Evolutionary conservation across 1,284 basidiomycete species (phyloP), one percentile per base, ranked within the genome.

Genomic region (Apiotrichum siamense): DNA sequence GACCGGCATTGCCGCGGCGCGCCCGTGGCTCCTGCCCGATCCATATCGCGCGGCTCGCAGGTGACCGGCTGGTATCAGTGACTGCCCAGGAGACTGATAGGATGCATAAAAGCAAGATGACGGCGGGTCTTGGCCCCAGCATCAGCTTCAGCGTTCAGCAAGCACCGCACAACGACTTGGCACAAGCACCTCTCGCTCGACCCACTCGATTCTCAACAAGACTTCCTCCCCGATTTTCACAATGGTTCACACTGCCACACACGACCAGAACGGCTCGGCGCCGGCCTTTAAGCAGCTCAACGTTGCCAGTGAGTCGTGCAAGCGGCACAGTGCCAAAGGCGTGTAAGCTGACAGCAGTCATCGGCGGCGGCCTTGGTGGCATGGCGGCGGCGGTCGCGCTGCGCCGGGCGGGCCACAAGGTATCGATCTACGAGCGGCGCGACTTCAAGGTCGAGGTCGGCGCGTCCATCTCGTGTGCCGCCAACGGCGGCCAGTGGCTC

Each of bases 391-490:
- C 67, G 2, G 54, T 70, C 7, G 55, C 65, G 7, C 62, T 70
- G 3, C 64, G 68, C 13, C 58, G 66, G 17, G 61, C 63, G 1
- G 68, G 68, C 21, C 63, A 67, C 51, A 53, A 52, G 42, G 52
- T 67, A 33, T 57, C 54, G 17, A 60, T 66, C 55, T 70, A 62
- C 48, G 67, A 70, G 50, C 61, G 66, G 13, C 60, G 65, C 33
- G 62, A 65, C 59, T 64, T 67, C 53, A 58, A 60, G 31, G 60
- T 61, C 37, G 68, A 70, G 46, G 68, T 70, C 25, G 68, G 68
- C 27, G 63, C 64, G 18, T 67, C 65, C 11, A 68, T 70, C 55
- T 66, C 64, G 10, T 70, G 67, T 35, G 67, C 67, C 4, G 60
- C 59, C 44, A 70, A 60, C 52, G 63, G 60, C 27, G 58, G 57